Percentiles rank a stretch among this genome's conserved stretches.
Conservation (phyloP, 2,329 filamentous ascomycete species). For the Penicillium sp. region DNA sequence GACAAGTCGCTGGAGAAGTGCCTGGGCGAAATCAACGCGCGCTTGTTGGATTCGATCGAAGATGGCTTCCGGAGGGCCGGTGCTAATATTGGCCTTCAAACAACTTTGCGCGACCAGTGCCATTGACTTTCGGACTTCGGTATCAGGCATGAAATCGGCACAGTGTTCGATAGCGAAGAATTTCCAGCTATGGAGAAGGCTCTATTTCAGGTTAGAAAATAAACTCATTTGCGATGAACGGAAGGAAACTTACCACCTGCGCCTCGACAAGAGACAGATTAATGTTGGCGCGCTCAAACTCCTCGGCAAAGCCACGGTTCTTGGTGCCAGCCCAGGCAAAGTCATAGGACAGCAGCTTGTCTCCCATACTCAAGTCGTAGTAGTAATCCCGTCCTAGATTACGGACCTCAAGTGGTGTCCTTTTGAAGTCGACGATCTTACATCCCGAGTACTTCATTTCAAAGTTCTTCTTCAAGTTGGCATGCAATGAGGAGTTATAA, state of each 20-base stretch:
- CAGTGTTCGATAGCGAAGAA: slow-evolving; percentile 76
- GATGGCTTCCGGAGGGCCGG: slow-evolving; percentile 66
- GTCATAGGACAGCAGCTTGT: slow-evolving; percentile 67
- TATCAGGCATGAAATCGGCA: slow-evolving; percentile 48
- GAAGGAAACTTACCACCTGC: slow-evolving; percentile 59
- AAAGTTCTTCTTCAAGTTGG: slow-evolving; percentile 77
- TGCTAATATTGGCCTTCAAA: slow-evolving; percentile 64
- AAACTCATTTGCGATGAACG: slow-evolving; percentile 12
- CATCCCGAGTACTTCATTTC: slow-evolving; percentile 65
- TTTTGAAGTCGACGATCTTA: slow-evolving; percentile 68
- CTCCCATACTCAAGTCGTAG: slow-evolving; percentile 69
- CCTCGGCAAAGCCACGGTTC: slow-evolving; percentile 66
- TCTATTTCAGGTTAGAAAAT: slow-evolving; percentile 40
- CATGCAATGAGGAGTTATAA: slow-evolving; percentile 81
- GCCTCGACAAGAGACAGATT: slow-evolving; percentile 89
- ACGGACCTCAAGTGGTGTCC: slow-evolving; percentile 57
- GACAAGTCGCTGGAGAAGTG: slow-evolving; percentile 70
- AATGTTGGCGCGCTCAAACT: slow-evolving; percentile 77
- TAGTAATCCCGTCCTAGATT: slow-evolving; percentile 69
- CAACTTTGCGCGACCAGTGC: slow-evolving; percentile 68
- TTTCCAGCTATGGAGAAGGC: slow-evolving; percentile 82
- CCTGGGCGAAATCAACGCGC: slow-evolving; percentile 70
- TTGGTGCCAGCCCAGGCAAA: slow-evolving; percentile 62
- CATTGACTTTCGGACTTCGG: slow-evolving; percentile 58
- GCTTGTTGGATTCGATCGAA: slow-evolving; percentile 68